phyloP scores from a whole-genome alignment of 1,284 basidiomycete species.

The Trametes sp. region DNA sequence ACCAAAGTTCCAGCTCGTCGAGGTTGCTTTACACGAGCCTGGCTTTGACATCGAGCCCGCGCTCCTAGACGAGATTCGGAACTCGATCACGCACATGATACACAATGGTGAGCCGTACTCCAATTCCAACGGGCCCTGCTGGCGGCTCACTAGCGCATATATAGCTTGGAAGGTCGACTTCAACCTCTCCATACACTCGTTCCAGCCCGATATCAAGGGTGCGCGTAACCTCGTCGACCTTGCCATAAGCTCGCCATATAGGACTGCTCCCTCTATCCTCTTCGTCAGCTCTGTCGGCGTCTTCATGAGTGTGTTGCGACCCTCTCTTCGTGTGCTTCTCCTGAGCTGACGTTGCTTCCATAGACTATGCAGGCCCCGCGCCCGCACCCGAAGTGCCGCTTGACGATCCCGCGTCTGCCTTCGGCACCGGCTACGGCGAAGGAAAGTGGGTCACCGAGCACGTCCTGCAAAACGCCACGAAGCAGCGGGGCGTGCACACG shows the following conservation, averaged over 20 bases:
- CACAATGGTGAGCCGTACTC: conserved; percentile 39
- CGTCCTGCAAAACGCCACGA: conserved; percentile 34
- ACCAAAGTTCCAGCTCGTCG: conserved; percentile 44
- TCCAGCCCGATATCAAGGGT: conserved; percentile 34
- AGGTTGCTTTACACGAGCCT: conserved; percentile 41
- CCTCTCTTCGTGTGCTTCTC: background rate
- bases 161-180: conserved; percentile 50
- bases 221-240: conserved; percentile 36
- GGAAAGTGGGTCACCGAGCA: conserved; percentile 51
- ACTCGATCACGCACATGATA: conserved; percentile 39
- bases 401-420: conserved; percentile 36
- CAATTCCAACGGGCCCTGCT: no score
- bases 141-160: background rate
- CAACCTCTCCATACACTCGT: conserved; percentile 38
- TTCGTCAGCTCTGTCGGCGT: conserved; percentile 46
- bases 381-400: conserved; percentile 26
- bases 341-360: background rate
- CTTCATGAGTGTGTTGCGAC: conserved; percentile 28
- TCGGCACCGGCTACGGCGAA: conserved; percentile 49
- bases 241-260: conserved; percentile 36
- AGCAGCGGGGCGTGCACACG: conserved; percentile 37
- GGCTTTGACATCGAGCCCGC: conserved; percentile 39
- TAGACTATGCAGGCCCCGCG: conserved; percentile 26
- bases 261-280: conserved; percentile 35
- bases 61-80: conserved; percentile 38